Evolutionary conservation across 495 filamentous ascomycete genomes (phyloP), one percentile per base, ranked within the genome.

Genomic region (Aspergillus ostianus): DNA sequence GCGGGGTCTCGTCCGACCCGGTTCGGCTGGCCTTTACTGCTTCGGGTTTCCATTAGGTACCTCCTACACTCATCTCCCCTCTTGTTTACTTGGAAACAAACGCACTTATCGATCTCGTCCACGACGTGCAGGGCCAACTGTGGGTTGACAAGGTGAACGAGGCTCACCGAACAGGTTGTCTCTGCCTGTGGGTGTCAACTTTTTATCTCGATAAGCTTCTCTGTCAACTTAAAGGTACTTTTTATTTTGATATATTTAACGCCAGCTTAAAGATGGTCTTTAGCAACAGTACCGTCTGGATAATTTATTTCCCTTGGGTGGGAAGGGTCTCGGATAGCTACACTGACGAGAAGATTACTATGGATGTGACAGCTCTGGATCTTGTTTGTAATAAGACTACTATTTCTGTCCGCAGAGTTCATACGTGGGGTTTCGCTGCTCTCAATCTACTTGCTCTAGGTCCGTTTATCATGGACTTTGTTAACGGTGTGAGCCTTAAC

Each of bases 311-410:
- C 56, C 72, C 76, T 63, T 68, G 73, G 8, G 61, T 63, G 23
- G 70, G 71, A 19, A 75, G 53, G 47, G 68, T 77, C 63, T 64
- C 56, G 59, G 63, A 57, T 20, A 63, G 61, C 26, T 66, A 70
- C 47, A 51, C 62, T 53, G 68, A 77, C 45, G 75, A 80, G 54
- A 80, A 80, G 57, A 69, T 80, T 54, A 61, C 69, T 10, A 79
- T 75, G 62, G 79, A 79, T 41, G 75, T 77, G 4, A 30, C 55
- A 4, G 67, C 74, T 23, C 58, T 82, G n/a, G 48, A 59, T 53
- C 65, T 73, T 44, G 63, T 80, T 56, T 58, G 55, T 46, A 54
- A 71, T 9, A 64, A 64, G 20, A 82, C 78, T 51, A 75, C 70
- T 0, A 80, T 80, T 55, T 78, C 78, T 13, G 67, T 78, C 44